phyloP scores from a whole-genome alignment of 805 yeast species.

The Kodamaea sagamina region DNA sequence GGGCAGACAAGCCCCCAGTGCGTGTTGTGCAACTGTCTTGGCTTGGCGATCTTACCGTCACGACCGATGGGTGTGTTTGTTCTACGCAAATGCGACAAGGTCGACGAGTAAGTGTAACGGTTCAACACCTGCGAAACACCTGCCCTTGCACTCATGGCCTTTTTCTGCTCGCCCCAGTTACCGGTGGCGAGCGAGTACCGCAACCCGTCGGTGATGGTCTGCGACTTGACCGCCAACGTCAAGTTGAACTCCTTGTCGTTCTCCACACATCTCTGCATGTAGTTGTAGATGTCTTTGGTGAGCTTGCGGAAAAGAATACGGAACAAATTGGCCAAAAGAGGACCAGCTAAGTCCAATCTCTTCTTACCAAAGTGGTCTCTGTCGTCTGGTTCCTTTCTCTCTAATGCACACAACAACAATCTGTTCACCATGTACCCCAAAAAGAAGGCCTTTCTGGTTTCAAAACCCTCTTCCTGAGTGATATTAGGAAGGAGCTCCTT shows the following conservation, averaged over 20 bases:
- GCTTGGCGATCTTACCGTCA: slow-evolving; percentile 98
- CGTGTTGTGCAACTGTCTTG: slow-evolving; percentile 97
- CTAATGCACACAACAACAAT: slow-evolving; percentile 90
- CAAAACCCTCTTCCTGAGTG: slow-evolving; percentile 96
- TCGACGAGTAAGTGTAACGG: slow-evolving; percentile 97
- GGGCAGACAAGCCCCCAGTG: slow-evolving; percentile 99
- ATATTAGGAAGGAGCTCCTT: slow-evolving; percentile 96
- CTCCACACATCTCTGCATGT: slow-evolving; percentile 99
- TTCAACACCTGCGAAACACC: slow-evolving; percentile 99
- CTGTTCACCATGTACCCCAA: slow-evolving; percentile 98
- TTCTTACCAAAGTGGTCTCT: slow-evolving; percentile 99
- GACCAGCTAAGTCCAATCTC: slow-evolving; percentile 98
- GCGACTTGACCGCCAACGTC: slow-evolving; percentile 94
- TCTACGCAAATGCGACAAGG: slow-evolving; percentile 96
- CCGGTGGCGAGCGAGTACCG: slow-evolving; percentile 98
- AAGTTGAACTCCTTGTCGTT: slow-evolving; percentile 95
- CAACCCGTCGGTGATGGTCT: slow-evolving; percentile 95
- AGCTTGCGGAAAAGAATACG: slow-evolving; percentile 90
- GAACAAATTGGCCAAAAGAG: slow-evolving; percentile 92
- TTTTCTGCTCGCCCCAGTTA: slow-evolving; percentile 99
- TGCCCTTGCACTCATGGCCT: slow-evolving; percentile 97
- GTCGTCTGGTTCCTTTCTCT: slow-evolving; percentile 97
- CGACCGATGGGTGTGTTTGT: slow-evolving; percentile 99
- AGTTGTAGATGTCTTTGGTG: slow-evolving; percentile 94
- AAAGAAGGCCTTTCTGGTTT: slow-evolving; percentile 94